Conservation (phyloP, 768 basidiomycete species). For the Peribolospora kevripleyi region DNA sequence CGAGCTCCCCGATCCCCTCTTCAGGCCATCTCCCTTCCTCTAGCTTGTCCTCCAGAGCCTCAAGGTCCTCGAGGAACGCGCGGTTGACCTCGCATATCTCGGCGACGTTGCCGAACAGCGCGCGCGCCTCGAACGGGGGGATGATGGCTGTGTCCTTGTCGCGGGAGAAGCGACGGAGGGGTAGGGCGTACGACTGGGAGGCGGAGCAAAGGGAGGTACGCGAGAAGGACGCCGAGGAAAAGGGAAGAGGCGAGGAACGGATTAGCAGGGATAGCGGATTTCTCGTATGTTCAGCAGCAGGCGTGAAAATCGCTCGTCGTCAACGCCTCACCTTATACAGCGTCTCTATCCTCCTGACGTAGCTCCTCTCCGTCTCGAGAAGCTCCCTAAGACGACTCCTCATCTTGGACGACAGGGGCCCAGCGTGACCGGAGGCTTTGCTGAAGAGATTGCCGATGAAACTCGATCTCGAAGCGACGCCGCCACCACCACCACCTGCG, state of each 20-base stretch:
- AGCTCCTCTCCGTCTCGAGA: constrained; percentile 66
- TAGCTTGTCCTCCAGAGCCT: constrained; percentile 14
- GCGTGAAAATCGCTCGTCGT: background rate
- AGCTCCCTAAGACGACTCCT: constrained; percentile 29
- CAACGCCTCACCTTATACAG: constrained; percentile 34
- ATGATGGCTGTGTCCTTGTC: constrained; percentile 69
- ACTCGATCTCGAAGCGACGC: no score
- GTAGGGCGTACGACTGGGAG: constrained; percentile 57
- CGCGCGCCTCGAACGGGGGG: constrained; percentile 71
- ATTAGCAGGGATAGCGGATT: background rate
- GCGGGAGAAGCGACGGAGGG: constrained; percentile 59
- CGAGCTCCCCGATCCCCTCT: constrained; percentile 23
- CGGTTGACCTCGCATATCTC: constrained; percentile 63
- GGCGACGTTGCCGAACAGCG: constrained; percentile 82
- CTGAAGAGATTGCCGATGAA: no score
- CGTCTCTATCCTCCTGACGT: constrained; percentile 54
- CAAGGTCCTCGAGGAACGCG: constrained; percentile 58
- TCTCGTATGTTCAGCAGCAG: background rate
- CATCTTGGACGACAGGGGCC: no score
- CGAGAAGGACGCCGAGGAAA: background rate
- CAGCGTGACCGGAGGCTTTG: no score
- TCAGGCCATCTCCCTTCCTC: no score
- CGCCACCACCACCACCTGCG: no score
- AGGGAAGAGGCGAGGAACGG: background rate
- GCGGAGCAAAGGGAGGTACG: background rate